Conservation (phyloP, 1,284 basidiomycete genomes). For the Porphyrellus sp. region DNA sequence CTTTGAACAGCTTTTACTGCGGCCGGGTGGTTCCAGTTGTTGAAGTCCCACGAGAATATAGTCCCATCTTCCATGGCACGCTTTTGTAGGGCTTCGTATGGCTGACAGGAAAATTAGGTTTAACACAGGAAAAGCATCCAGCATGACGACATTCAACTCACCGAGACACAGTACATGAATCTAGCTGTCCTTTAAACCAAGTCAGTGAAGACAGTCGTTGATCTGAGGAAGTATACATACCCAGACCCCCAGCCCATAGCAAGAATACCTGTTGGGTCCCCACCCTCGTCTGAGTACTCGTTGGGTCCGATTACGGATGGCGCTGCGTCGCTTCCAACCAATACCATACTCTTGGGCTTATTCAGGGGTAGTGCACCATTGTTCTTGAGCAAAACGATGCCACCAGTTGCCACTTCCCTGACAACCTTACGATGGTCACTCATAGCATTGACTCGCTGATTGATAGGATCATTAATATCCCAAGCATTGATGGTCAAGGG, state of each 20-base stretch:
- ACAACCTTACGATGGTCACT: constrained; percentile 55
- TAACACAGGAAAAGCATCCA: background rate
- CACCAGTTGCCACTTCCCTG: constrained; percentile 64
- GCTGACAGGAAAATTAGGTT: constrained; percentile 24
- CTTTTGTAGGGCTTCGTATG: constrained; percentile 40
- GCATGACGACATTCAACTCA: constrained; percentile 16
- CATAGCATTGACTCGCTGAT: constrained; percentile 60
- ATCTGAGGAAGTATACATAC: constrained; percentile 12
- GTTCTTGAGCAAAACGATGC: constrained; percentile 80
- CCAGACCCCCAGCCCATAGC: constrained; percentile 68
- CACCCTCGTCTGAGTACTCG: constrained; percentile 47
- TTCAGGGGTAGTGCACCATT: constrained; percentile 52
- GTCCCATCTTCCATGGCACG: constrained; percentile 35
- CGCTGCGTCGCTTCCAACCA: constrained; percentile 54
- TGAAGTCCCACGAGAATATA: constrained; percentile 37
- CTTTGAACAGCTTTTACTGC: constrained; percentile 30
- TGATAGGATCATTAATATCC: constrained; percentile 45
- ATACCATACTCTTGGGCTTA: constrained; percentile 35
- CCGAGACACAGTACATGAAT: constrained; percentile 40
- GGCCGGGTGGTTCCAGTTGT: constrained; percentile 33
- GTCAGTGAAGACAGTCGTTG: background rate
- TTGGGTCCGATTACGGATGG: constrained; percentile 57
- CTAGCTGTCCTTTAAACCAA: constrained; percentile 33
- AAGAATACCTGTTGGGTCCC: constrained; percentile 52
- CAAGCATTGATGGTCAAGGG: constrained; percentile 51